Evolutionary conservation across 2,329 filamentous ascomycete genomes (phyloP).

Genomic region (Exophiala aquamarina): DNA sequence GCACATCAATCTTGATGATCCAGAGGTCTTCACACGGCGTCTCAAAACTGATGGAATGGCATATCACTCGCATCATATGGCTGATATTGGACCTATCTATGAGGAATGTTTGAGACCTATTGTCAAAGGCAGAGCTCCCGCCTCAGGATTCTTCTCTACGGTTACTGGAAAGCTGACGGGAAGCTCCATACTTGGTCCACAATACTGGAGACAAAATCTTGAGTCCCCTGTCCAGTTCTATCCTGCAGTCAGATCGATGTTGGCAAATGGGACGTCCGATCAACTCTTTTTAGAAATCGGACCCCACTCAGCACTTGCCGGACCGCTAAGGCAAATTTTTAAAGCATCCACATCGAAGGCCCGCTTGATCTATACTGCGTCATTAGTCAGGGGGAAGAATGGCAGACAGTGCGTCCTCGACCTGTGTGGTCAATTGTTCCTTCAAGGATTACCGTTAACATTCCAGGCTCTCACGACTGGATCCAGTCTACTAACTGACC

Average conservation of each 20-base stretch:
- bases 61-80: constrained; percentile 35
- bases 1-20: constrained; percentile 7
- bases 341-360: constrained; percentile 21
- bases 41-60: constrained; percentile 30
- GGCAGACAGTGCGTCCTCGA: not conserved
- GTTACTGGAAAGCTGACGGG: constrained; percentile 7
- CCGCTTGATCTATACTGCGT: not conserved
- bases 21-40: constrained; percentile 30
- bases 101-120: constrained; percentile 9
- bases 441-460: constrained; percentile 27
- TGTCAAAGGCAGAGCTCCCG: not conserved
- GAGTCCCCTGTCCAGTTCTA: constrained; percentile 29
- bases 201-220: constrained; percentile 31
- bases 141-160: not conserved
- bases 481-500: constrained; percentile 1
- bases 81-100: constrained; percentile 29
- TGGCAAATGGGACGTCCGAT: constrained; percentile 1
- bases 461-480: constrained; percentile 22
- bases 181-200: constrained; percentile 1
- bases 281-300: constrained; percentile 14
- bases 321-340: constrained; percentile 30
- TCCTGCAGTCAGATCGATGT: constrained; percentile 11
- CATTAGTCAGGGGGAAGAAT: constrained; percentile 22
- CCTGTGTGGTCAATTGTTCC: not conserved
- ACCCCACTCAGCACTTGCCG: constrained; percentile 17